Base-by-base conservation (phyloP, 768 basidiomycete species). In the Paxillus ammoniavirescens region DNA sequence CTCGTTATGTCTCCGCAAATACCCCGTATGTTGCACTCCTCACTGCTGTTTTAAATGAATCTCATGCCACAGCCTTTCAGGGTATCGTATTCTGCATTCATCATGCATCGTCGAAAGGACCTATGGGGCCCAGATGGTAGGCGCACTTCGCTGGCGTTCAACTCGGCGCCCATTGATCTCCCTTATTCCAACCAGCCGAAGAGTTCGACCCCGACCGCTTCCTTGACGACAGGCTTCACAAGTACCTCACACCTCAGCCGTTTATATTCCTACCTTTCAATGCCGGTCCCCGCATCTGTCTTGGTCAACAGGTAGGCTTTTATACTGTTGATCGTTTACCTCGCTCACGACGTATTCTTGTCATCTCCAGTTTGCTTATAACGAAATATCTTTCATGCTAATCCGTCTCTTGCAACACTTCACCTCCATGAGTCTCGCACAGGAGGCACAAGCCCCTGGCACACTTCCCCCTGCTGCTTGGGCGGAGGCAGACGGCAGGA, bases 261-360 rank as follows among this genome's bases (percentile, higher is more conserved):
- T 87, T 84, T 71, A 84, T 87, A 53, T 90, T 89, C 72, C 74
- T 87, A 4, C 83, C 83, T 14, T 84, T 84, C 72, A 83, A 83
- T 52, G 82, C 70, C 14, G 63, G 73, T 15, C 83, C 82, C 6
- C 75, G 82, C 14, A 82, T 83, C 49, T 83, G 82, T 56, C 74
- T 82, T 26, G 26, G 26, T 26, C 26, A 26, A 26, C 26, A 26
- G 26, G 26, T 6, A 26, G 26, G 26, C 26, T 26, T 26, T 4
- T 4, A 26, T 26, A 4, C 26, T 5, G 26, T 26, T 26, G 3
- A 26, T 6, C 26, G 26, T 6, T 26, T 26, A 26, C 26, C 26
- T 26, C 26, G 26, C 26, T 26, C 26, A 26, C 26, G 26, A 4
- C 26, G 26, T 26, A 4, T 4, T 26, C 28, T 14, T 37, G 8